Conservation (phyloP, 306 rosid genomes). For the Medicago truncatula region MtrunA17r5.0-ANR NC_053042.1:31477001-31477500, state of each 20-base stretch:
- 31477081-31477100: slow-evolving; percentile 43
- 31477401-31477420: slow-evolving; percentile 22
- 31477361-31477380: too few relatives aligned
- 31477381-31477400: too few relatives aligned
- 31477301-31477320: slow-evolving; percentile 21
- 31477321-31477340: too few relatives aligned
- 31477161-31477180: slow-evolving; percentile 27
- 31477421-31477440: slow-evolving; percentile 19
- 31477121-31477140: slow-evolving; percentile 16
- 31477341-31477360: too few relatives aligned
- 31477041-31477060: neutral
- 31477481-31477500: neutral
- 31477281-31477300: slow-evolving; percentile 33
- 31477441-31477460: slow-evolving; percentile 11
- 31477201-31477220: slow-evolving; percentile 36
- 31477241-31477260: slow-evolving; percentile 26
- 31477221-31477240: slow-evolving; percentile 37
- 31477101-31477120: slow-evolving; percentile 36
- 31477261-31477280: slow-evolving; percentile 38
- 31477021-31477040: too few relatives aligned
- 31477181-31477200: slow-evolving; percentile 35
- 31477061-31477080: too few relatives aligned
- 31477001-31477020: too few relatives aligned
- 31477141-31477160: neutral
- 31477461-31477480: neutral